Percentiles rank a stretch among this genome's conserved stretches.
These are phyloP conservation scores for Herpetomonas tarakana DNA, from an alignment of 208 protist genomes.

Conservation along the genomic window DNA sequence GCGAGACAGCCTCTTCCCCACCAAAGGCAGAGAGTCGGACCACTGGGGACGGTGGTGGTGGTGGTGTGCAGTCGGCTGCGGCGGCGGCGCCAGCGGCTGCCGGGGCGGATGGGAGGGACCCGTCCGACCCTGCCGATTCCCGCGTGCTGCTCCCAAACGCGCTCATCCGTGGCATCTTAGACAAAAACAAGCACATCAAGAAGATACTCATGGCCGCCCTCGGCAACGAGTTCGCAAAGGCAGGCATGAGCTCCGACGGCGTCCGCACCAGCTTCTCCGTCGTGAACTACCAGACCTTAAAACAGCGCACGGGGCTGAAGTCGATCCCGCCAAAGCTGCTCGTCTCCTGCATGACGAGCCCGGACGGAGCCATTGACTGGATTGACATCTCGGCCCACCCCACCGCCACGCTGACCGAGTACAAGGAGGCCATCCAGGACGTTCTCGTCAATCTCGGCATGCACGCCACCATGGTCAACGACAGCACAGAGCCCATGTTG, in stretches of 20 bases:
- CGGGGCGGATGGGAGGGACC: not conserved
- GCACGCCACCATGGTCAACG: slow-evolving; percentile 49
- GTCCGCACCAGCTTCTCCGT: slow-evolving; percentile 61
- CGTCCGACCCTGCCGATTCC: not conserved
- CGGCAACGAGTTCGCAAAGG: slow-evolving; percentile 47
- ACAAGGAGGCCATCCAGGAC: slow-evolving; percentile 44
- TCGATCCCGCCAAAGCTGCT: slow-evolving; percentile 59
- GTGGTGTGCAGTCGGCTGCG: not conserved
- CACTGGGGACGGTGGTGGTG: not conserved
- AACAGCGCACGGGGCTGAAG: slow-evolving; percentile 49
- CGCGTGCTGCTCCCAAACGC: slow-evolving; percentile 4
- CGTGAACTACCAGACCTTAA: slow-evolving; percentile 49
- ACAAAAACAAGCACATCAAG: slow-evolving; percentile 43
- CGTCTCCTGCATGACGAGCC: slow-evolving; percentile 40
- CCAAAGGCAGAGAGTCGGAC: not conserved
- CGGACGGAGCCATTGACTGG: slow-evolving; percentile 41
- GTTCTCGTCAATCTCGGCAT: slow-evolving; percentile 50
- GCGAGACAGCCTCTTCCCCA: not conserved
- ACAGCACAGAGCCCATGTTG: slow-evolving; percentile 57
- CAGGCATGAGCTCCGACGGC: slow-evolving; percentile 41
- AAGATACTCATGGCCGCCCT: slow-evolving; percentile 38
- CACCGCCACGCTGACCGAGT: slow-evolving; percentile 56
- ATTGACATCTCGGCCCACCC: slow-evolving; percentile 71
- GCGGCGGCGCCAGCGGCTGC: not conserved
- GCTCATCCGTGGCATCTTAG: slow-evolving; percentile 12